These are phyloP conservation scores for Linum usitatissimum DNA, from an alignment of 345 rosid species.

Conservation along the genomic window DNA sequence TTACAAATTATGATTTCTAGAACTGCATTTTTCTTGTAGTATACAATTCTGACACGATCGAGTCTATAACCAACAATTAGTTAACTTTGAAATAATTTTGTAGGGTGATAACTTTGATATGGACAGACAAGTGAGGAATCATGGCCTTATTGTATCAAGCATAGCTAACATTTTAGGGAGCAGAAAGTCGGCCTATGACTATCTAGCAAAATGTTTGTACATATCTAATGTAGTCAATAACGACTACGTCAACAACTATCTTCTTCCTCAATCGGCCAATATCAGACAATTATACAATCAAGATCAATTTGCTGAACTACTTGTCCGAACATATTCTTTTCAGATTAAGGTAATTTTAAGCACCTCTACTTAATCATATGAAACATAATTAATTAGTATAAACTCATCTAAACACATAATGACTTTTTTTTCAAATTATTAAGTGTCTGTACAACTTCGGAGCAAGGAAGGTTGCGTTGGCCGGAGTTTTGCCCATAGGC, in stretches of 20 bases:
- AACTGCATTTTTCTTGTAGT: no score
- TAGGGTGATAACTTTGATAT: slow-evolving; percentile 6
- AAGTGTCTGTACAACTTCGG: slow-evolving; percentile 5
- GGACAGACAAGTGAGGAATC: slow-evolving; percentile 4
- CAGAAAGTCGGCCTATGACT: background rate
- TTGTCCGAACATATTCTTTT: slow-evolving; percentile 6
- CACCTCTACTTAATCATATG: background rate
- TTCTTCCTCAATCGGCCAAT: background rate
- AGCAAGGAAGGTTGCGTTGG: slow-evolving; percentile 13
- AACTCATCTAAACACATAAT: background rate
- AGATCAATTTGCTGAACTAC: slow-evolving; percentile 20
- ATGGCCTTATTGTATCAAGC: background rate
- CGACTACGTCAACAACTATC: slow-evolving; percentile 15
- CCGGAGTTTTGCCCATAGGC: slow-evolving; percentile 7
- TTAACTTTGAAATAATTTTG: background rate
- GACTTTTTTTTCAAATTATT: background rate
- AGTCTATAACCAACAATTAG: no score
- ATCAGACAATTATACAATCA: slow-evolving; percentile 14
- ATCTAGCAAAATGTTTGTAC: slow-evolving; percentile 5
- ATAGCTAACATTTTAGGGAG: background rate
- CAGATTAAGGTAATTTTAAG: slow-evolving; percentile 11
- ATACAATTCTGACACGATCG: no score
- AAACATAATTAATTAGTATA: background rate
- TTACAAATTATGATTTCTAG: no score
- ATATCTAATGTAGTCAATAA: slow-evolving; percentile 7